A percentile compares a stretch with the other conserved stretches of the same genome.
Conservation (phyloP, 1,284 basidiomycete species). For the Pseudozyma pruni region DNA sequence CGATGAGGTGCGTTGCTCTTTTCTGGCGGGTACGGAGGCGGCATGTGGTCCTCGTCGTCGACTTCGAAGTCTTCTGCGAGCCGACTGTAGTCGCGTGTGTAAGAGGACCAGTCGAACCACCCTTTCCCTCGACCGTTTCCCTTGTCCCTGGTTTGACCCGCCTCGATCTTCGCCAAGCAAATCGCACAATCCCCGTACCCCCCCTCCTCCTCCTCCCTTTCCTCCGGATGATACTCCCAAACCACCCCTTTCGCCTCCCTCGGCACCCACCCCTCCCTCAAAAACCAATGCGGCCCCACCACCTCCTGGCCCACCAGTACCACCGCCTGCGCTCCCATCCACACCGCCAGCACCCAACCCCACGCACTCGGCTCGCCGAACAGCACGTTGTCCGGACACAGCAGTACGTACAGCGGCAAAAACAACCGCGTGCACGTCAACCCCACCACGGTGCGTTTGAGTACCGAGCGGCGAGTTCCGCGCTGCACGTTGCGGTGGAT, state of each 20-base stretch:
- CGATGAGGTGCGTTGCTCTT: not conserved
- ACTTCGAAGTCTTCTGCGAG: slow-evolving; percentile 20
- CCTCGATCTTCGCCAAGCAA: slow-evolving; percentile 31
- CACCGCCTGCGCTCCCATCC: slow-evolving; percentile 76
- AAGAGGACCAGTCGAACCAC: not conserved
- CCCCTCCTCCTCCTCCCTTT: not conserved
- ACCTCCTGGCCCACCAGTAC: slow-evolving; percentile 79
- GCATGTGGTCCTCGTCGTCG: slow-evolving; percentile 3
- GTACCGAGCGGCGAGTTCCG: slow-evolving; percentile 77
- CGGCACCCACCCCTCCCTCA: slow-evolving; percentile 69
- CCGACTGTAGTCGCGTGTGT: slow-evolving; percentile 7
- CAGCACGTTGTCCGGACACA: slow-evolving; percentile 84
- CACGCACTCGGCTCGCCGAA: slow-evolving; percentile 80
- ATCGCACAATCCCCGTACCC: slow-evolving; percentile 38
- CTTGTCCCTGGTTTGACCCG: not conserved
- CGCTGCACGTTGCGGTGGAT: slow-evolving; percentile 80
- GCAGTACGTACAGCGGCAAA: slow-evolving; percentile 80
- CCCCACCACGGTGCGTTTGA: slow-evolving; percentile 79
- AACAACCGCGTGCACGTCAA: slow-evolving; percentile 78
- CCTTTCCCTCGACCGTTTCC: not conserved
- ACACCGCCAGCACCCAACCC: slow-evolving; percentile 75
- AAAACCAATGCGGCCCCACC: slow-evolving; percentile 84
- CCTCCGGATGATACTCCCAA: slow-evolving; percentile 46
- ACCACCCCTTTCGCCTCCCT: slow-evolving; percentile 3
- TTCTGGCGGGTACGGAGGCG: slow-evolving; percentile 4